Evolutionary conservation across 1,284 basidiomycete species (phyloP).

Genomic region (Leccinum subatratum): DNA sequence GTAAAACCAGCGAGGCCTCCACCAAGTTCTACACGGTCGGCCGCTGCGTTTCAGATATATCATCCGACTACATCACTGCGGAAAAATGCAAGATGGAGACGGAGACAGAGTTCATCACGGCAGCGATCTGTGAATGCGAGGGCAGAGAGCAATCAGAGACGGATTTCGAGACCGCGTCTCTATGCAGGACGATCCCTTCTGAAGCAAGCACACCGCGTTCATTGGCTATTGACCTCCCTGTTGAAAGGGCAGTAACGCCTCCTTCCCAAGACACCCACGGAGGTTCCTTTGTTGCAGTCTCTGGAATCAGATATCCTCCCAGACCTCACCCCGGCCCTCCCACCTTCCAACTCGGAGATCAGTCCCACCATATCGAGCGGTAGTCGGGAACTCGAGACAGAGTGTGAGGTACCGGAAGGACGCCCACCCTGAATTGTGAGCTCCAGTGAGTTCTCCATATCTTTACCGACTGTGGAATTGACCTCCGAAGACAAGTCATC

Average conservation of each 20-base stretch:
- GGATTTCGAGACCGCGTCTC: constrained; percentile 48
- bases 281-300: constrained; percentile 28
- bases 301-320: constrained; percentile 26
- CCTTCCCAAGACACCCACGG: constrained; percentile 31
- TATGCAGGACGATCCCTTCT: constrained; percentile 38
- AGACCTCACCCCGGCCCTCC: constrained; percentile 36
- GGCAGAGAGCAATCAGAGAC: constrained; percentile 42
- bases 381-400: constrained; percentile 24
- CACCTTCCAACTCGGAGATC: constrained; percentile 32
- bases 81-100: constrained; percentile 49
- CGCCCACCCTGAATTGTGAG: constrained; percentile 20
- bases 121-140: constrained; percentile 44
- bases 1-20: constrained; percentile 36
- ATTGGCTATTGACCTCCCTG: constrained; percentile 24
- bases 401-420: constrained; percentile 17
- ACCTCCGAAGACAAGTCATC: constrained; percentile 26
- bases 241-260: constrained; percentile 25
- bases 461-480: constrained; percentile 24
- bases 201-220: constrained; percentile 40
- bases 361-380: constrained; percentile 31
- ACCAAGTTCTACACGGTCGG: constrained; percentile 48
- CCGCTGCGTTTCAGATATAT: constrained; percentile 33
- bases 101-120: constrained; percentile 48
- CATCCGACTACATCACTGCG: constrained; percentile 46
- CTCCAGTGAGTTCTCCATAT: constrained; percentile 24